Evolutionary conservation across 768 basidiomycete species (phyloP).

Genomic region (Cyathus striatus): DNA sequence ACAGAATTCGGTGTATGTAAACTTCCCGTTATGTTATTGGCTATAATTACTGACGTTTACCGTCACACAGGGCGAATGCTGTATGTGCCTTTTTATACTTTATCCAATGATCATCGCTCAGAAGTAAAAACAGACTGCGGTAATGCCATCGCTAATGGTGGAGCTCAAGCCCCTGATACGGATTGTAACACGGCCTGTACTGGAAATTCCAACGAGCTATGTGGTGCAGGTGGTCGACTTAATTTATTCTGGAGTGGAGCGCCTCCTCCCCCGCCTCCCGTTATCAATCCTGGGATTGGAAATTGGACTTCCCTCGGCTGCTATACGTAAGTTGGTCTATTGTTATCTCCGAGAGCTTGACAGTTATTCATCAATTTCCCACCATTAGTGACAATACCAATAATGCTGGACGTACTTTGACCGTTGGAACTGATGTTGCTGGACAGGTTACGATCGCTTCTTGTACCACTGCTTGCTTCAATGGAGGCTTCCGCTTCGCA

Average conservation of each 20-base stretch:
- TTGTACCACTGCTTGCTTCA: constrained; percentile 60
- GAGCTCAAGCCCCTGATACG: constrained; percentile 34
- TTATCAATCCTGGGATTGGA: constrained; percentile 48
- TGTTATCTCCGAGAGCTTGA: background rate
- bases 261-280: constrained; percentile 49
- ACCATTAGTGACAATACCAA: constrained; percentile 35
- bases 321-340: constrained; percentile 45
- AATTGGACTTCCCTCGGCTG: constrained; percentile 73
- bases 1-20: constrained; percentile 45
- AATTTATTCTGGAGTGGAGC: constrained; percentile 63
- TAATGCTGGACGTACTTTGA: constrained; percentile 35
- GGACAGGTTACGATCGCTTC: constrained; percentile 46
- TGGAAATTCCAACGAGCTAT: constrained; percentile 51
- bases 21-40: constrained; percentile 3
- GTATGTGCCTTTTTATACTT: constrained; percentile 13
- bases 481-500: constrained; percentile 35
- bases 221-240: constrained; percentile 56
- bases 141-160: constrained; percentile 43
- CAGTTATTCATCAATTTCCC: background rate
- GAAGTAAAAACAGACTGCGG: constrained; percentile 50
- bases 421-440: constrained; percentile 25
- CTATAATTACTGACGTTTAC: constrained; percentile 1
- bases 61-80: constrained; percentile 21
- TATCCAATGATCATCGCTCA: constrained; percentile 1
- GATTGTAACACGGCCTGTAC: constrained; percentile 62